A percentile compares a stretch with the other conserved stretches of the same genome.
Evolutionary conservation across 805 yeast species (phyloP).

Genomic region (Starmerella apis): DNA sequence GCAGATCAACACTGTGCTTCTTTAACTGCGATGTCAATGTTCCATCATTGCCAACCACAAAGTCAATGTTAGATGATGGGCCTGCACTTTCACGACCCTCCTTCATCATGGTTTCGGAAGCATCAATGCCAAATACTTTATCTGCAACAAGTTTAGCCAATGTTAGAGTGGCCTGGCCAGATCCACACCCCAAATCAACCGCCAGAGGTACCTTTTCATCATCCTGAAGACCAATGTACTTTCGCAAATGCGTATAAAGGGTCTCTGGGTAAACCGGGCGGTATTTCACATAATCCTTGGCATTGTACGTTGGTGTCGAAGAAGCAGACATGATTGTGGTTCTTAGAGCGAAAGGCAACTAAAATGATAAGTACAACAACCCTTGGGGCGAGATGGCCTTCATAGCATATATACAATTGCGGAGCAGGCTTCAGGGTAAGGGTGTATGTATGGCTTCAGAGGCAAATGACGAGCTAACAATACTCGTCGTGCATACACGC

Average conservation of each 20-base stretch:
- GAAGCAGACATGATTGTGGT: conserved; percentile 50
- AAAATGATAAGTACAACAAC: no score
- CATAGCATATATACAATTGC: not conserved
- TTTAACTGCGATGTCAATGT: conserved; percentile 22
- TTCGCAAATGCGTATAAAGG: conserved; percentile 38
- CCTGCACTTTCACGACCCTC: conserved; percentile 31
- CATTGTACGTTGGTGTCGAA: conserved; percentile 42
- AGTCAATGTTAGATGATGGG: conserved; percentile 8
- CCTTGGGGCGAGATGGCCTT: no score
- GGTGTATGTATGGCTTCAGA: not conserved
- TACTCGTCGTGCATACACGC: not conserved
- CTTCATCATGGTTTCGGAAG: conserved; percentile 48
- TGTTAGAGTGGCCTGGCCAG: conserved; percentile 60
- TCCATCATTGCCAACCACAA: conserved; percentile 23
- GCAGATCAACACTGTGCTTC: conserved; percentile 45
- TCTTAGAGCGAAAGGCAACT: no score
- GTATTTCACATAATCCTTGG: conserved; percentile 43
- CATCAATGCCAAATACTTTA: conserved; percentile 51
- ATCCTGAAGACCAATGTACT: conserved; percentile 28
- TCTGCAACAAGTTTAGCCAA: conserved; percentile 37
- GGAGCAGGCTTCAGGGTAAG: not conserved
- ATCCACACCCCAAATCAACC: conserved; percentile 70
- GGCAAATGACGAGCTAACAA: not conserved
- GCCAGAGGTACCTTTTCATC: conserved; percentile 31
- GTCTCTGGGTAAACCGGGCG: conserved; percentile 58